phyloP scores from a whole-genome alignment of 495 filamentous ascomycete species.

The Aspergillus baeticus region DNA sequence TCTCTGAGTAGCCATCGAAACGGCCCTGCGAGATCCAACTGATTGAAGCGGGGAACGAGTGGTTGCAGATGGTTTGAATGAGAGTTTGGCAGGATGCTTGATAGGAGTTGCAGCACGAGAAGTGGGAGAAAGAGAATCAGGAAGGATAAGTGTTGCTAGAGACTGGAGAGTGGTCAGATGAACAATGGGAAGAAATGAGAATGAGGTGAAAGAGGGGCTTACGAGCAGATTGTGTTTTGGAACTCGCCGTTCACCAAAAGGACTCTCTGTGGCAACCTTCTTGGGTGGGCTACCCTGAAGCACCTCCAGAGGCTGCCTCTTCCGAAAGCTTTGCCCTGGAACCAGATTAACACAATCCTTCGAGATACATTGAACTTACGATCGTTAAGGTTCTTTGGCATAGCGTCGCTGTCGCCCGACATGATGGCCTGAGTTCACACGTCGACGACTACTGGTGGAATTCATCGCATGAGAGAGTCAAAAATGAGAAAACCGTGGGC shows the following conservation, averaged over 20 bases:
- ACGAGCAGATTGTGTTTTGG: background rate
- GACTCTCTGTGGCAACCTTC: background rate
- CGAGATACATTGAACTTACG: constrained; percentile 3
- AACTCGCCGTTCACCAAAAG: background rate
- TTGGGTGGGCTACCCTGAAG: constrained; percentile 12
- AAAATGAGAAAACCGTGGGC: background rate
- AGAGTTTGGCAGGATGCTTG: background rate
- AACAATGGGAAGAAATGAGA: background rate
- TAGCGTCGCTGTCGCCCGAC: background rate
- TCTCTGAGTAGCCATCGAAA: constrained; percentile 2
- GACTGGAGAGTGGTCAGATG: background rate
- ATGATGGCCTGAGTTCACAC: background rate
- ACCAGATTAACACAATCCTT: background rate
- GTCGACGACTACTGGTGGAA: no score
- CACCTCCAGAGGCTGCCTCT: constrained; percentile 13
- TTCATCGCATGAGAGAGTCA: background rate
- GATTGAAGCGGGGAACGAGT: background rate
- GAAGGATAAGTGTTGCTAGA: background rate
- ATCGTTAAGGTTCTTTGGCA: constrained; percentile 2
- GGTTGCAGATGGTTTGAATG: background rate
- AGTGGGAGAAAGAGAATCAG: background rate
- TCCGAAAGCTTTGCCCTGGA: constrained; percentile 18
- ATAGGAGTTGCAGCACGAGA: background rate
- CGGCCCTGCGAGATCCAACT: background rate
- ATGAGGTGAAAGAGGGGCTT: background rate